Base-by-base conservation (phyloP, 257 asterid genomes). In the Ilex asprella region DNA sequence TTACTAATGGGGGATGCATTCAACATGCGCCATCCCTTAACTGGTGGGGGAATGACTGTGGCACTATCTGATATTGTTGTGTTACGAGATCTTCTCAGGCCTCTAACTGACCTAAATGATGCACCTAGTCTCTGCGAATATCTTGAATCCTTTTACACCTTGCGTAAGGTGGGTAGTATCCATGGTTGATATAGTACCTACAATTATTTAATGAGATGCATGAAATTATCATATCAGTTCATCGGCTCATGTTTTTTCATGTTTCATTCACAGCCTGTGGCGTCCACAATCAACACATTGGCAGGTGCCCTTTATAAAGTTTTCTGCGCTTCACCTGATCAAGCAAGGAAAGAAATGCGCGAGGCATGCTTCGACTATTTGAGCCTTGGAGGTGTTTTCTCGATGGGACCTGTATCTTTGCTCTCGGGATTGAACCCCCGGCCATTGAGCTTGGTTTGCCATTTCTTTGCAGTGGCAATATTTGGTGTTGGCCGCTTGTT, bases 1-100 rank as follows among this genome's bases (percentile, higher is more conserved):
- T 61, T 84, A 44, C 78, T 84, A 14, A 71, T 84, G 81, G 92
- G 92, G 5, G 92, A 84, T 63, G 86, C 92, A 10, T 84, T 84
- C 70, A 84, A 84, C 68, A 84, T 84, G 88, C 84, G 92, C 41
- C 92, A 84, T 52, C 88, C 88, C 30, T 63, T 84, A 61, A 84
- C 92, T 5, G 92, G 92, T 10, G 88, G 88, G 60, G 92, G 92
- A 74, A 82, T 84, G 92, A 82, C 92, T 0, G 92, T 84, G 14
- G 92, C 88, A 10, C 53, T 84, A 58, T 79, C 86, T 7, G 92
- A 84, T 61, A 82, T 84, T 32, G 88, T 78, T 58, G 82, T 84
- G 39, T 76, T 84, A 9, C 83, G 84, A 16, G 65, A 79, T 69
- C 88, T 84, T 68, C 86, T 81, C 44, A 77, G 72, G 47, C 91